Evolutionary conservation across 805 yeast genomes (phyloP).

Genomic region (Lachancea waltii): DNA sequence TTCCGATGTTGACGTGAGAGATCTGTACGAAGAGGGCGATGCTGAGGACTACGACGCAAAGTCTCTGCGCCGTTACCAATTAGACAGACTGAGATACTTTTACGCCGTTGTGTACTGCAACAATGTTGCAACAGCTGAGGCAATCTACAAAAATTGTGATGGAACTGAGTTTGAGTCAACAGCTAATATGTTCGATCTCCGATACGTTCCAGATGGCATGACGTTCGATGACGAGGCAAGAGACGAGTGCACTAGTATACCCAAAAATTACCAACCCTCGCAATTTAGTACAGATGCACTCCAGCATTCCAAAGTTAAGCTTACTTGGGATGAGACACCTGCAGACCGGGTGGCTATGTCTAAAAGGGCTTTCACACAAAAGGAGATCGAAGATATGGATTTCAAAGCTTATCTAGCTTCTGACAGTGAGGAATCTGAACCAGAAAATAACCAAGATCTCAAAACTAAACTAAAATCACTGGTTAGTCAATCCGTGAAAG

Average conservation of each 20-base stretch:
- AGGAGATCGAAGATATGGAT: slow-evolving; percentile 86
- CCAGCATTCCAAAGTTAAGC: slow-evolving; percentile 90
- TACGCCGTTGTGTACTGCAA: slow-evolving; percentile 89
- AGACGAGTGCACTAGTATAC: slow-evolving; percentile 67
- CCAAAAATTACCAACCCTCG: slow-evolving; percentile 71
- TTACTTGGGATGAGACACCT: slow-evolving; percentile 99
- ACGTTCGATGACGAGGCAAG: slow-evolving; percentile 71
- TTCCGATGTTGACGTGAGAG: slow-evolving; percentile 57
- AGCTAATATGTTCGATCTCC: slow-evolving; percentile 84
- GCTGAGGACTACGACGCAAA: slow-evolving; percentile 84
- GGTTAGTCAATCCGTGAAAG: slow-evolving; percentile 38
- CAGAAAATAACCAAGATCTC: slow-evolving; percentile 32
- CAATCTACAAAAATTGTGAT: slow-evolving; percentile 81
- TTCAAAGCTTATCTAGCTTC: slow-evolving; percentile 87
- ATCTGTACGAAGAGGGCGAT: slow-evolving; percentile 70
- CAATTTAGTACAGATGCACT: slow-evolving; percentile 89
- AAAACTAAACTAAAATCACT: slow-evolving; percentile 59
- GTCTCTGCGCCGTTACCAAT: slow-evolving; percentile 80
- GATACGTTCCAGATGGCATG: slow-evolving; percentile 92
- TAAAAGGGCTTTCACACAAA: slow-evolving; percentile 74
- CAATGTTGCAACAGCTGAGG: slow-evolving; percentile 58
- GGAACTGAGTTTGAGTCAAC: slow-evolving; percentile 95
- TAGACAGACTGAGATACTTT: slow-evolving; percentile 86
- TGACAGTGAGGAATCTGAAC: slow-evolving; percentile 54
- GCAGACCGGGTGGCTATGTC: slow-evolving; percentile 74